Base-by-base conservation (phyloP, 2,329 filamentous ascomycete genomes). In the Teratosphaeria nubilosa region DNA sequence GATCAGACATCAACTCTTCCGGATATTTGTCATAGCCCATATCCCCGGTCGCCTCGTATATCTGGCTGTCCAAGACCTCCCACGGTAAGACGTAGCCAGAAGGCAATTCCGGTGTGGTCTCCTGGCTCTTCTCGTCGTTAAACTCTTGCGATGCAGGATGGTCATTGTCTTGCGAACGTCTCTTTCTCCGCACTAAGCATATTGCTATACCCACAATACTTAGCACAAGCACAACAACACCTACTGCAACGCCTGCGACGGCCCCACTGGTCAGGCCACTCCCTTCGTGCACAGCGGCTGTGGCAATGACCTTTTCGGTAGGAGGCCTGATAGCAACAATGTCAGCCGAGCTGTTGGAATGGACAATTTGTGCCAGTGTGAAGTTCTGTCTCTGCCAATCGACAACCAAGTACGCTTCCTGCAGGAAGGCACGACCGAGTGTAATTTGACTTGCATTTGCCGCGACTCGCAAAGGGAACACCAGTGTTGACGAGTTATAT, bases 361-460 rank as follows among this genome's bases (percentile, higher is more conserved):
- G 55, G 4, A 20, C 30, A 10, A 16, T 45, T n/a, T 56, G 55
- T 2, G 3, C 22, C 10, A 56, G 58, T 27, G 64, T 69, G 60
- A 72, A 70, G 24, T 67, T 68, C n/a, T 59, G 51, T 24, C 64
- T 62, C 41, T 69, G 73, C 57, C 73, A 74, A 51, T 76, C 71
- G 1, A 70, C 70, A 10, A 73, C 68, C 6, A 76, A 45, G 59
- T 76, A 72, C 24, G 73, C 72, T 57, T 74, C 73, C 58, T 75
- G 73, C 16, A 76, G 63, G 45, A 76, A 74, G 1, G 73, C 66
- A 11, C 74, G 68, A 3, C 74, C 74, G 11, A 76, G 68, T 0
- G 70, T 62, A 57, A 73, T 73, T 57, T 74, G 70, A 5, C 64
- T 69, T 20, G 74, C 70, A 45, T 74, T 73, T 4, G 64, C 65